Base-by-base conservation (phyloP, 106 monocot species). In the Dendrobium chrysotoxum region DNA sequence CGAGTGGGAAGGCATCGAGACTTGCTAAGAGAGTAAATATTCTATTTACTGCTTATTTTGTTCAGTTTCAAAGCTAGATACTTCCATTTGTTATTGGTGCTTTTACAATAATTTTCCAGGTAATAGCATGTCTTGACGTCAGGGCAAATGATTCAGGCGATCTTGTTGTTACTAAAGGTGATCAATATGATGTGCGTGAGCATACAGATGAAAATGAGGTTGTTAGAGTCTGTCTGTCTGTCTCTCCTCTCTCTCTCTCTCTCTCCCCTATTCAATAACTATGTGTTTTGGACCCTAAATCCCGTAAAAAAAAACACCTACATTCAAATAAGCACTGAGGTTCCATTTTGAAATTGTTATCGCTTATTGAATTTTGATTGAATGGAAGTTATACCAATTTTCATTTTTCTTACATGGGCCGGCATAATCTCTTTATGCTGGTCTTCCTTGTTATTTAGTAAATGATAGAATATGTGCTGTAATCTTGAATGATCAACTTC, bases 101-200 rank as follows among this genome's bases (percentile, higher is more conserved):
- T 23, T 45, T 58, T 11, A 28, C 41, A 80, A 23, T 71, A 77
- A 23, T 71, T 77, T 73, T 80, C 26, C 73, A 97, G 94, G 94
- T 98, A 44, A 94, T 98, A 86, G 92, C 97, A 78, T 98, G 97
- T 76, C 94, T 98, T 82, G 97, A 98, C 89, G 97, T 98, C 80
- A 87, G 97, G 81, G 78, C 94, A 50, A 94, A 94, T 87, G 94
- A 98, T 88, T 91, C 77, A 76, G 97, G 97, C 20, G 94, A 98
- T 80, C 90, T 98, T 77, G 97, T 94, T 42, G 97, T 98, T 72
- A 98, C 97, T 6, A 98, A 98, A 88, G 97, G 97, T 15, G 97
- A 98, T 78, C 97, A 98, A n/a, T n/a, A 71, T 87, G 92, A 98
- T 81, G n/a, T 98, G 67, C 87, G 97, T 81, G 97, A 98, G 50